phyloP scores from a whole-genome alignment of 352 stramenopile genomes.

The Phytopythium montanum region DNA sequence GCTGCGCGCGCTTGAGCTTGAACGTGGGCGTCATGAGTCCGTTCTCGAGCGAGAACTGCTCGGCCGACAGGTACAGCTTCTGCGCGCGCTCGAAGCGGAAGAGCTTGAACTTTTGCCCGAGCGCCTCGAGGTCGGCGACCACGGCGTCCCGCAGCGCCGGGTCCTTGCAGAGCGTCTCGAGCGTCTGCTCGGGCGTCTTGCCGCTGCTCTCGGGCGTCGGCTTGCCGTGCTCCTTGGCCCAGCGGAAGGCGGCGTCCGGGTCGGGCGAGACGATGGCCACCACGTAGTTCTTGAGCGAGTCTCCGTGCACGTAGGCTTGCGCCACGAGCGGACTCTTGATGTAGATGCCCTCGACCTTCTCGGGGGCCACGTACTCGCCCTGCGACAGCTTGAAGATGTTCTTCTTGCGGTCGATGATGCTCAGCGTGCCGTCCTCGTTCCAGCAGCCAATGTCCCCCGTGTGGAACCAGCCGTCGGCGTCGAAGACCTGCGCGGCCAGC shows the following conservation, averaged over 20 bases:
- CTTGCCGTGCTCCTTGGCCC: constrained; percentile 51
- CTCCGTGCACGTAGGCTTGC: constrained; percentile 95
- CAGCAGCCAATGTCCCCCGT: constrained; percentile 94
- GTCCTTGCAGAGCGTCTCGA: constrained; percentile 16
- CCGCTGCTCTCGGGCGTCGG: constrained; percentile 4
- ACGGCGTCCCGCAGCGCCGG: constrained; percentile 43
- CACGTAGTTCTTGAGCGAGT: constrained; percentile 93
- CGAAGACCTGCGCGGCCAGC: constrained; percentile 90
- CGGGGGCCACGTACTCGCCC: constrained; percentile 96
- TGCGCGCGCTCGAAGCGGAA: constrained; percentile 92
- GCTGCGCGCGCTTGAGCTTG: constrained; percentile 93
- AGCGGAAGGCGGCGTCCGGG: constrained; percentile 52
- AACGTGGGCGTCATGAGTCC: constrained; percentile 95
- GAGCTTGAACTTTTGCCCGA: constrained; percentile 64
- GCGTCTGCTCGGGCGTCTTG: constrained; percentile 6
- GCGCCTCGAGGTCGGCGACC: constrained; percentile 62
- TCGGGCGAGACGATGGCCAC: constrained; percentile 93
- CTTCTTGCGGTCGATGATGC: constrained; percentile 92
- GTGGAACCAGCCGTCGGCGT: constrained; percentile 92
- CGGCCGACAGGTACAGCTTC: constrained; percentile 80
- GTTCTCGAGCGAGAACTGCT: constrained; percentile 90
- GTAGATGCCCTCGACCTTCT: constrained; percentile 97
- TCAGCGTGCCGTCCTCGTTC: constrained; percentile 92
- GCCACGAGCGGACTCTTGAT: constrained; percentile 91
- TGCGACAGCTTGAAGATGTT: constrained; percentile 95